Base-by-base conservation (phyloP, 2,329 filamentous ascomycete species). In the Calonectria fujianensis region DNA sequence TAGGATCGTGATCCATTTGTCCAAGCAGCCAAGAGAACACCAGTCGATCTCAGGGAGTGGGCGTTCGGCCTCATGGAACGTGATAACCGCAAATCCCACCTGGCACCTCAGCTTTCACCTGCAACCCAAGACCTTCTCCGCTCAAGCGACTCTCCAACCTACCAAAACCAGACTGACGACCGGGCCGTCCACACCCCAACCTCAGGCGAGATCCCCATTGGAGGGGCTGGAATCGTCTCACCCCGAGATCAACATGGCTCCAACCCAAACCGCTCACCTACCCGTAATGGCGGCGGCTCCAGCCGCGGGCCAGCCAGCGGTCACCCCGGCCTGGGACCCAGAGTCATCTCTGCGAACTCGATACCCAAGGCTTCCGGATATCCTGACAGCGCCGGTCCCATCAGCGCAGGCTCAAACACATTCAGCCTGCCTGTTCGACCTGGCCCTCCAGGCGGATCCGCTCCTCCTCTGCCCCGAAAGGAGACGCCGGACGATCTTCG, bases 1-100 rank as follows among this genome's bases (percentile, higher is more conserved):
- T 37, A 97, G 95, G 96, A 98, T 78, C 93, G 94, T 75, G 97
- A 99, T 83, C 93, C 96, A 4, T 99, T 99, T 85, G 92, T 99
- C 27, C 96, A 98, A 86, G 97, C 97, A 69, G 97, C 97, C 64
- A 98, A 98, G 88, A 92, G 96, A 79, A 99, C 97, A 1, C 97
- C 97, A 0, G 97, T 99, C 66, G 94, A 99, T 84, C 90, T 99
- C 41, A 92, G 94, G 84, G 95, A 96, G 76, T 99, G 97, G 97
- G 96, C 97, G 29, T 92, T 98, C 64, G 93, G 95, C 81, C 91
- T 98, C 89, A 96, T 98, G 92, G 96, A 98, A 84, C 93, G 94
- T 80, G 95, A 98, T 85, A 98, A 98, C 85, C 95, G 97, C 83
- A 98, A 98, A 85, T 98, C 96, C 35, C 96, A 98, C 84, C 90